Percentiles rank a stretch among this genome's conserved stretches.
phyloP scores from a whole-genome alignment of 2,329 filamentous ascomycete species.

The Fusarium drepaniforme region DNA sequence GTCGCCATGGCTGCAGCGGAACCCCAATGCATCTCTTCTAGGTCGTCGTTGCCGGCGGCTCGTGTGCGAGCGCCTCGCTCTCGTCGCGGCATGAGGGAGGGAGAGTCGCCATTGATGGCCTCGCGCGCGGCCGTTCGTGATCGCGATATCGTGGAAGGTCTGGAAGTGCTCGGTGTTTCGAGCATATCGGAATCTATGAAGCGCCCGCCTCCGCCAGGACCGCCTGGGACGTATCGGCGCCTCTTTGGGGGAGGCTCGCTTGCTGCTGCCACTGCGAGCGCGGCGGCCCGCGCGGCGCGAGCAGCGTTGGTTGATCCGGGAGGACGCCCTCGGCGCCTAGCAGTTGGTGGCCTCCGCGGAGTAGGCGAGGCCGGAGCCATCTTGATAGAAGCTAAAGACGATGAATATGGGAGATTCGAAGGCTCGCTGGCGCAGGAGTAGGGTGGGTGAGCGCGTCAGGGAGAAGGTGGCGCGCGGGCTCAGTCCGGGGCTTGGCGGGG shows the following conservation, averaged over 20 bases:
- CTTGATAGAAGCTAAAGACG: slow-evolving; percentile 18
- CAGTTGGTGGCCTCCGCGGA: slow-evolving; percentile 56
- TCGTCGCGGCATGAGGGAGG: slow-evolving; percentile 64
- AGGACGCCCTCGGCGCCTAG: slow-evolving; percentile 62
- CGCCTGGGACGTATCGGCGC: slow-evolving; percentile 86
- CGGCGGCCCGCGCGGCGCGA: slow-evolving; percentile 54
- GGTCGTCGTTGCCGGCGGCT: slow-evolving; percentile 62
- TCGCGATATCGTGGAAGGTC: slow-evolving; percentile 62
- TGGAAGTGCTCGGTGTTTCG: slow-evolving; percentile 63
- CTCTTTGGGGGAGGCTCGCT: slow-evolving; percentile 77
- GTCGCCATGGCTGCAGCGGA: slow-evolving; percentile 92
- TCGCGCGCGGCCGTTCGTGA: slow-evolving; percentile 63
- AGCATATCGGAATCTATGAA: slow-evolving; percentile 81
- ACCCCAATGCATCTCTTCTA: slow-evolving; percentile 78
- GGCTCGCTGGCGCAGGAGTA: slow-evolving; percentile 31
- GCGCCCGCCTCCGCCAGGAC: slow-evolving; percentile 86
- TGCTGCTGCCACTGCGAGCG: slow-evolving; percentile 47
- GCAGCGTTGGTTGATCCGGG: slow-evolving; percentile 57
- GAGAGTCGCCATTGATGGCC: slow-evolving; percentile 51
- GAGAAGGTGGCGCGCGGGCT: slow-evolving; percentile 47
- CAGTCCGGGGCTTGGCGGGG: slow-evolving; percentile 46
- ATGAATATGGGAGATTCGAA: slow-evolving; percentile 25
- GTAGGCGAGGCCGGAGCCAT: slow-evolving; percentile 54
- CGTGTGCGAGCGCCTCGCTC: slow-evolving; percentile 69
- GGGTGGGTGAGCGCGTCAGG: slow-evolving; percentile 43